Evolutionary conservation across 768 basidiomycete species (phyloP), one percentile per base, ranked within the genome.

Genomic region (Mycena indigotica): DNA sequence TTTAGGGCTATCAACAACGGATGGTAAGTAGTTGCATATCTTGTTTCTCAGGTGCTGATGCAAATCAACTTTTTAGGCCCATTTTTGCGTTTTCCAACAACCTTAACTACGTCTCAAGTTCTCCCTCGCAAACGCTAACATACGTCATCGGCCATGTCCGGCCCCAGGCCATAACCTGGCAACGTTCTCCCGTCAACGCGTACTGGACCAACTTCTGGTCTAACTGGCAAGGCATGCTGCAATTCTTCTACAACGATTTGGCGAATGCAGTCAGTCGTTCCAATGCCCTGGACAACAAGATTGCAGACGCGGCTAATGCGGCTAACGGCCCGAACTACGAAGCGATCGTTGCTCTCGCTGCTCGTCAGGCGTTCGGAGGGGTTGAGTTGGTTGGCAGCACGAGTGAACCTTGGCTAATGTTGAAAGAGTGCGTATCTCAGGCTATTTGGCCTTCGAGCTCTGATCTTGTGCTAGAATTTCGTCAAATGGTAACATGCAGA

Each of bases 21-120:
- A n/a, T n/a, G n/a, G n/a, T n/a, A n/a, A 71, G 68, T 28, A 67
- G 69, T 49, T 79, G 75, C 66, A 73, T 77, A 23, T 71, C 73
- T 19, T n/a, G n/a, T n/a, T n/a, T n/a, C n/a, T n/a, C n/a, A n/a
- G n/a, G n/a, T n/a, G n/a, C n/a, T n/a, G n/a, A 71, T 79, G n/a
- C 66, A 65, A 6, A 66, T 76, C 57, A 51, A 70, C n/a, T n/a
- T n/a, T n/a, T n/a, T n/a, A n/a, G n/a, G n/a, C n/a, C n/a, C n/a
- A n/a, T n/a, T n/a, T n/a, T n/a, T n/a, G n/a, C n/a, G n/a, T n/a
- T n/a, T n/a, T n/a, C n/a, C n/a, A n/a, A n/a, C n/a, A n/a, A n/a
- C n/a, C n/a, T n/a, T n/a, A n/a, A n/a, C n/a, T n/a, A n/a, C n/a
- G n/a, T n/a, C n/a, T n/a, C n/a, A n/a, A n/a, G n/a, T n/a, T n/a